phyloP scores from a whole-genome alignment of 129 eudicot species.

The carrot (Daucus carota) region DNA sequence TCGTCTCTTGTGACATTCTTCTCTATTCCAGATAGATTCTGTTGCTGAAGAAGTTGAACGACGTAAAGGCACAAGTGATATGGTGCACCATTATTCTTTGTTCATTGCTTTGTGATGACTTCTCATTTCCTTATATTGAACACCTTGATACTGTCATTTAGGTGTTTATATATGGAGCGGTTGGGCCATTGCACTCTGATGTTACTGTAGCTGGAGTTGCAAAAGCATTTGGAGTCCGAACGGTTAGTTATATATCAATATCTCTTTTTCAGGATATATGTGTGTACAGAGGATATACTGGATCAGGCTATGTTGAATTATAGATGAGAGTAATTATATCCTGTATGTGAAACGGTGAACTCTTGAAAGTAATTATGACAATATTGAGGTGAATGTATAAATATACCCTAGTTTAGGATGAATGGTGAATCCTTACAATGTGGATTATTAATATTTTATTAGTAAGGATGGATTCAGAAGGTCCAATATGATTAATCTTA shows the following conservation, averaged over 20 bases:
- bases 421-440: not conserved
- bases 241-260: too few relatives aligned
- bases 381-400: too few relatives aligned
- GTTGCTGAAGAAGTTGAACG: slow-evolving; percentile 86
- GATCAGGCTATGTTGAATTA: not conserved
- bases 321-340: not conserved
- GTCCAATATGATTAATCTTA: not conserved
- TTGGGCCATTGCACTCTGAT: slow-evolving; percentile 89
- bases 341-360: not conserved
- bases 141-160: slow-evolving; percentile 14
- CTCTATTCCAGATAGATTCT: slow-evolving; percentile 60
- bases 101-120: not conserved
- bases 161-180: slow-evolving; percentile 89
- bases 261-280: not conserved
- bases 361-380: not conserved
- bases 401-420: too few relatives aligned
- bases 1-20: slow-evolving; percentile 8
- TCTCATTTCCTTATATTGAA: not conserved
- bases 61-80: slow-evolving; percentile 45
- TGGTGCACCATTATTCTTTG: slow-evolving; percentile 40
- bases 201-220: slow-evolving; percentile 86
- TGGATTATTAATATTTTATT: too few relatives aligned
- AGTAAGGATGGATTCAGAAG: not conserved
- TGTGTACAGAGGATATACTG: not conserved
- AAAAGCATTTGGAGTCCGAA: slow-evolving; percentile 91